Evolutionary conservation across 2,329 filamentous ascomycete species (phyloP).

Genomic region (Aspergillus fijiensis): DNA sequence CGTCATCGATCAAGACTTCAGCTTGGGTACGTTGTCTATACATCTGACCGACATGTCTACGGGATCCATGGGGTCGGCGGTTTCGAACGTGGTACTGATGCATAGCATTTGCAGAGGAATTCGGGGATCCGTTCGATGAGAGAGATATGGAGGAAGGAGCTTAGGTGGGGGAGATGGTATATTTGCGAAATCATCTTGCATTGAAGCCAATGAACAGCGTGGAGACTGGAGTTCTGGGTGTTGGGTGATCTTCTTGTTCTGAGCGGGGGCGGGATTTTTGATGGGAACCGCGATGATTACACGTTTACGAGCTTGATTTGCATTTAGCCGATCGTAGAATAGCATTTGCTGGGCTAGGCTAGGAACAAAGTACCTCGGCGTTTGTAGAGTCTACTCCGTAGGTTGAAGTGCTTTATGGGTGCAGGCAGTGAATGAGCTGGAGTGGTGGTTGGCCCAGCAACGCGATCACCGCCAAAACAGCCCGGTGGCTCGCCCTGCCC

Average conservation of each 20-base stretch:
- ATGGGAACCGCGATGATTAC: not conserved
- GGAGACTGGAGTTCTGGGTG: slow-evolving; percentile 12
- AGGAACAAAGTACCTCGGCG: too few species aligned
- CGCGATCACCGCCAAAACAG: not conserved
- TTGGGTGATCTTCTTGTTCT: not conserved
- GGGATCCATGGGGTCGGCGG: not conserved
- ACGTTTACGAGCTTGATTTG: not conserved
- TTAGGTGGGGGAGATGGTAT: not conserved
- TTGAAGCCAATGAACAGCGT: not conserved
- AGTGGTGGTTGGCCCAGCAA: not conserved
- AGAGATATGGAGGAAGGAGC: slow-evolving; percentile 35
- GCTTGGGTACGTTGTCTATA: slow-evolving; percentile 39
- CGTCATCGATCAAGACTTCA: slow-evolving; percentile 55
- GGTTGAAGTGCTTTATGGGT: not conserved
- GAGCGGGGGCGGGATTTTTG: not conserved
- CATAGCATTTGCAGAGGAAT: slow-evolving; percentile 36
- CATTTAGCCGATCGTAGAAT: not conserved
- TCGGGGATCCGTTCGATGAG: slow-evolving; percentile 49
- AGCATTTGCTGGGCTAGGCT: not conserved
- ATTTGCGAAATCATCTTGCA: not conserved
- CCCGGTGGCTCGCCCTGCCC: not conserved
- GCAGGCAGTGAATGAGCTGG: not conserved
- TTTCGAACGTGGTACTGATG: not conserved
- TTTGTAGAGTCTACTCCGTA: too few species aligned
- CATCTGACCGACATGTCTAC: not conserved